Evolutionary conservation across 2,329 filamentous ascomycete species (phyloP).

Genomic region (Verruconis gallopava): DNA sequence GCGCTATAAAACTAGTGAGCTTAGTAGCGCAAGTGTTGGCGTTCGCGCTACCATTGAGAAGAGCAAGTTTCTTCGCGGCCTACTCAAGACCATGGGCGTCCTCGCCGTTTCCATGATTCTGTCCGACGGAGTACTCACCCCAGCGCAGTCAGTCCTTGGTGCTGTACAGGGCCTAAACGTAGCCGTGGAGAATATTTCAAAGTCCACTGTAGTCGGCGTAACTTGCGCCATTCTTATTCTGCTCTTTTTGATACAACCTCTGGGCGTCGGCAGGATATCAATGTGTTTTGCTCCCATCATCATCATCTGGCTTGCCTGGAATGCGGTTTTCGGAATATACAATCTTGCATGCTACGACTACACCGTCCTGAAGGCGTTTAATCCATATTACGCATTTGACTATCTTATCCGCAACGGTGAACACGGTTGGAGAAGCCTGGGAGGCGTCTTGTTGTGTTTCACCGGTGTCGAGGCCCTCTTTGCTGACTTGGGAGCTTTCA

Average conservation of each 20-base stretch:
- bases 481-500: constrained; percentile 65
- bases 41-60: constrained; percentile 47
- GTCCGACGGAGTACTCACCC: constrained; percentile 53
- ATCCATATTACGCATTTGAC: constrained; percentile 43
- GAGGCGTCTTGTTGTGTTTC: constrained; percentile 61
- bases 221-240: constrained; percentile 52
- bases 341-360: constrained; percentile 35
- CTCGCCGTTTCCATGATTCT: constrained; percentile 57
- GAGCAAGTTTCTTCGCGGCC: constrained; percentile 36
- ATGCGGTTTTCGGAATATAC: constrained; percentile 50
- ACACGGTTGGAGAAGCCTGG: constrained; percentile 46
- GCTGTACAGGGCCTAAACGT: constrained; percentile 53
- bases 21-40: constrained; percentile 38
- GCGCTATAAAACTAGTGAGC: constrained; percentile 43
- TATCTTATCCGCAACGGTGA: constrained; percentile 48
- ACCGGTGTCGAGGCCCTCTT: constrained; percentile 71
- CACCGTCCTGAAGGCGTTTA: constrained; percentile 39
- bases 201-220: constrained; percentile 46
- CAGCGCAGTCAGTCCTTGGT: constrained; percentile 56
- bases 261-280: constrained; percentile 50
- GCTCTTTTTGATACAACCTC: constrained; percentile 51
- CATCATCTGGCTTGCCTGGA: constrained; percentile 53
- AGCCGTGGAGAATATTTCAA: constrained; percentile 42
- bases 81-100: constrained; percentile 50
- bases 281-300: constrained; percentile 52